phyloP scores from a whole-genome alignment of 495 filamentous ascomycete species.

The Aspergillus wentii region DNA sequence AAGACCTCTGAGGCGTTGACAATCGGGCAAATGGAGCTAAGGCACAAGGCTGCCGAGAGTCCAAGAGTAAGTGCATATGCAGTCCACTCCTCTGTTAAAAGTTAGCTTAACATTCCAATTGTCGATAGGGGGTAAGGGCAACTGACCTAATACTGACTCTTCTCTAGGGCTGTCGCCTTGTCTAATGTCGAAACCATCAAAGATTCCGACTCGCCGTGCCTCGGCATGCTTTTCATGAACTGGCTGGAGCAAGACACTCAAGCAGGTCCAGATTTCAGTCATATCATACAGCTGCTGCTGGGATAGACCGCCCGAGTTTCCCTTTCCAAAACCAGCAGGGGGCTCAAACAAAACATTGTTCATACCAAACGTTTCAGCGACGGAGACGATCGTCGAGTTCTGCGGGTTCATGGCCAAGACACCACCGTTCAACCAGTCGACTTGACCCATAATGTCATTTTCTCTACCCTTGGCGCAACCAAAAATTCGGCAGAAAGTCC shows the following conservation, averaged over 20 bases:
- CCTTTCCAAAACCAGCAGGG: constrained; percentile 52
- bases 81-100: constrained; percentile 57
- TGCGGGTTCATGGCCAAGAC: constrained; percentile 34
- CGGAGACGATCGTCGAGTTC: constrained; percentile 23
- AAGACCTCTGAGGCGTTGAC: constrained; percentile 44
- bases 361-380: constrained; percentile 46
- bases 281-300: constrained; percentile 58
- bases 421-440: constrained; percentile 63
- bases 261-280: constrained; percentile 63
- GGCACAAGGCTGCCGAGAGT: constrained; percentile 49
- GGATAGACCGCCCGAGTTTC: constrained; percentile 52
- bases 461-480: constrained; percentile 55
- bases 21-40: constrained; percentile 43
- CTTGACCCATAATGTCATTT: constrained; percentile 57
- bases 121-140: neutral
- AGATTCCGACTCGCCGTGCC: constrained; percentile 54
- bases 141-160: constrained; percentile 50
- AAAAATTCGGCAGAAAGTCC: constrained; percentile 67
- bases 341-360: constrained; percentile 52
- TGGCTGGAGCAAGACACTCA: constrained; percentile 52
- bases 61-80: constrained; percentile 57
- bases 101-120: constrained; percentile 21
- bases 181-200: constrained; percentile 40
- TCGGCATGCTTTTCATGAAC: constrained; percentile 52
- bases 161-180: constrained; percentile 48